Conservation (phyloP, 1,284 basidiomycete species). For the Porodaedalea pini region DNA sequence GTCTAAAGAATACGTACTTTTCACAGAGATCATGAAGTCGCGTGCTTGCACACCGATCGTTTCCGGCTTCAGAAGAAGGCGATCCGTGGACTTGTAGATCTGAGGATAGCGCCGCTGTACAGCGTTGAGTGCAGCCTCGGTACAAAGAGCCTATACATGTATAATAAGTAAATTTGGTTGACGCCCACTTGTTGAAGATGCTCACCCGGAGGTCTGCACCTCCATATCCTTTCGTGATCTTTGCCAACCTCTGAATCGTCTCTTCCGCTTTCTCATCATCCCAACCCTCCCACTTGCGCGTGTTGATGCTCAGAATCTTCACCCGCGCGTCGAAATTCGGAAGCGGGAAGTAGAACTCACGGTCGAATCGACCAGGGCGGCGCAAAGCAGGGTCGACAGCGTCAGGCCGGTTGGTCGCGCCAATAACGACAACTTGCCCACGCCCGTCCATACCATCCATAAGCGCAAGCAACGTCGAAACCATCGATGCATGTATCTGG, state of each 20-base stretch:
- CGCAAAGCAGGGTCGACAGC: conserved; percentile 95
- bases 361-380: conserved; percentile 93
- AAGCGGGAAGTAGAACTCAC: conserved; percentile 97
- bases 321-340: conserved; percentile 83
- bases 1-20: conserved; percentile 58
- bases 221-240: conserved; percentile 95
- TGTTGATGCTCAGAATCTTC: conserved; percentile 91
- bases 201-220: conserved; percentile 92
- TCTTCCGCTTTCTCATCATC: conserved; percentile 49
- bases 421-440: conserved; percentile 96
- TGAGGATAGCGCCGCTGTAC: conserved; percentile 96
- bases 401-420: conserved; percentile 96
- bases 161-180: conserved; percentile 3
- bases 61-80: conserved; percentile 82
- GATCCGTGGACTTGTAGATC: conserved; percentile 90
- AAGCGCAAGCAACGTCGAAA: conserved; percentile 91
- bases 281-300: conserved; percentile 87
- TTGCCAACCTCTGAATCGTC: conserved; percentile 72
- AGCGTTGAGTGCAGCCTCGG: conserved; percentile 95
- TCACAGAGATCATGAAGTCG: conserved; percentile 97
- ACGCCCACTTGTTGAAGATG: conserved; percentile 20
- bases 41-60: conserved; percentile 83
- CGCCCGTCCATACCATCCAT: conserved; percentile 99
- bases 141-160: conserved; percentile 75
- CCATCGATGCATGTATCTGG: conserved; percentile 98